These are phyloP conservation scores for Trichoderma parareesei DNA, from an alignment of 495 filamentous ascomycete genomes.

Conservation along the genomic window DNA sequence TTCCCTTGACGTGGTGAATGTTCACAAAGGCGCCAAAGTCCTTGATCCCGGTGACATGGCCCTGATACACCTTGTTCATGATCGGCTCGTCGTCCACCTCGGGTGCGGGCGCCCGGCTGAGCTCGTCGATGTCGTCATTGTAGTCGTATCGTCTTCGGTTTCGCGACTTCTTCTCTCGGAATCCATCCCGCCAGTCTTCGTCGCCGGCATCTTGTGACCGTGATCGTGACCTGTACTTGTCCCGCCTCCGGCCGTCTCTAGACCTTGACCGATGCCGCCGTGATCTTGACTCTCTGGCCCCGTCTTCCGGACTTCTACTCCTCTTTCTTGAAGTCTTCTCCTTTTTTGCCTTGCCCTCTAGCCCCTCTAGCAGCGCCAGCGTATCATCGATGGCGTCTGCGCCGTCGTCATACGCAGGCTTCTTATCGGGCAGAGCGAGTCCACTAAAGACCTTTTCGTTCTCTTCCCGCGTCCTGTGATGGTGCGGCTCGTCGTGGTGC, in stretches of 20 bases:
- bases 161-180: slow-evolving; percentile 24
- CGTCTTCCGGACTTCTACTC: slow-evolving; percentile 62
- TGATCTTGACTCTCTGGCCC: slow-evolving; percentile 27
- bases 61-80: slow-evolving; percentile 83
- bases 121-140: slow-evolving; percentile 44
- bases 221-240: slow-evolving; percentile 39
- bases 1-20: slow-evolving; percentile 74
- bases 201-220: slow-evolving; percentile 58
- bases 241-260: slow-evolving; percentile 39
- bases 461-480: slow-evolving; percentile 36
- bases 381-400: slow-evolving; percentile 82
- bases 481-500: slow-evolving; percentile 34
- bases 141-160: slow-evolving; percentile 38
- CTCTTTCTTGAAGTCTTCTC: slow-evolving; percentile 52
- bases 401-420: slow-evolving; percentile 40
- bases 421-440: slow-evolving; percentile 77
- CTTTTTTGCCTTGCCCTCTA: slow-evolving; percentile 59
- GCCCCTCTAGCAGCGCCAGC: slow-evolving; percentile 77
- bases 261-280: slow-evolving; percentile 33
- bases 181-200: slow-evolving; percentile 38
- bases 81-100: slow-evolving; percentile 75
- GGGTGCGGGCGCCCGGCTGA: slow-evolving; percentile 61
- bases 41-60: slow-evolving; percentile 82
- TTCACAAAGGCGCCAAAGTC: slow-evolving; percentile 97
- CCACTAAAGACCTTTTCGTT: slow-evolving; percentile 84